Percentiles rank a stretch among this genome's conserved stretches.
These are phyloP conservation scores for Rhododendron williamsianum DNA, from an alignment of 148 eudicot genomes.

Conservation along the genomic window DNA sequence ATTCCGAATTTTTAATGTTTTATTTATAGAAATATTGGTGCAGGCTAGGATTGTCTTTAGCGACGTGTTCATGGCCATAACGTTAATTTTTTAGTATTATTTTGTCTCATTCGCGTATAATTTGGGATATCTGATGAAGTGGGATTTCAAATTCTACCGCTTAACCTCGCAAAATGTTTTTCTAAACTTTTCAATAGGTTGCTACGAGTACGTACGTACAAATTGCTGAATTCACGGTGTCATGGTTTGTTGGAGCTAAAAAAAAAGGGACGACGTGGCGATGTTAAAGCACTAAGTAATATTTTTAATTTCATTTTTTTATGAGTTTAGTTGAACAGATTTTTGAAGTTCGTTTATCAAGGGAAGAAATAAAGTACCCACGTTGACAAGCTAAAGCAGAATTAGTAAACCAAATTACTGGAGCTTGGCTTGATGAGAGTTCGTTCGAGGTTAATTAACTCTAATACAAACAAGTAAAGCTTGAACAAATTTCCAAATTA, in stretches of 20 bases:
- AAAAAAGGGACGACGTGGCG: neutral
- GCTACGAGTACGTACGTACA: neutral
- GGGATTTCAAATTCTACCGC: neutral
- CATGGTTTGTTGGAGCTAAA: neutral
- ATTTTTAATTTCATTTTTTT: too few species aligned
- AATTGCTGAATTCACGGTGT: neutral
- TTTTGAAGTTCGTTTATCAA: neutral
- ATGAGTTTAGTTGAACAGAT: neutral
- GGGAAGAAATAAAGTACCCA: neutral
- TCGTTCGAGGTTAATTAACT: neutral
- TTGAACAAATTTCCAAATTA: neutral
- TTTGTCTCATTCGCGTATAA: neutral
- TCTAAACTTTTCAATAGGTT: neutral
- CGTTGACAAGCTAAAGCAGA: neutral
- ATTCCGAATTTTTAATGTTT: neutral
- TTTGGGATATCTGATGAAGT: neutral
- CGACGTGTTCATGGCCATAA: neutral
- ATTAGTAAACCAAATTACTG: too few species aligned
- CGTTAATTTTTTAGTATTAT: neutral
- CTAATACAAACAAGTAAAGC: neutral
- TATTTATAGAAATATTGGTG: neutral
- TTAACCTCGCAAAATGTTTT: neutral
- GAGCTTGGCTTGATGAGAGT: neutral
- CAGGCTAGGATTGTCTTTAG: neutral
- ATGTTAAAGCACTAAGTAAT: neutral